Percentiles rank a stretch among this genome's conserved stretches.
These are phyloP conservation scores for Poronia punctata DNA, from an alignment of 495 filamentous ascomycete genomes.

Conservation along the genomic window DNA sequence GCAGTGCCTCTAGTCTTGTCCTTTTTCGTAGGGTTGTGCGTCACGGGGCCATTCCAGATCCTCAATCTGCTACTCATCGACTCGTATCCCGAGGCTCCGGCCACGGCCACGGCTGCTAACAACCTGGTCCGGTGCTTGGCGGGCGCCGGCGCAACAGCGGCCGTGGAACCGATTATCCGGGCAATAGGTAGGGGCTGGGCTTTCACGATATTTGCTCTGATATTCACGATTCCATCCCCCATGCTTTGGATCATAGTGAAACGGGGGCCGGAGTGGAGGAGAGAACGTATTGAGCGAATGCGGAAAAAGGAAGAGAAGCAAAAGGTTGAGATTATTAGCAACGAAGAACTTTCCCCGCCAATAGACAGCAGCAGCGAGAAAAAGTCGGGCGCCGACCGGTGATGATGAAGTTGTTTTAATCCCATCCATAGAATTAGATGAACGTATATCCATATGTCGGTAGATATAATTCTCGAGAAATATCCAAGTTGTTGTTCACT, in stretches of 20 bases:
- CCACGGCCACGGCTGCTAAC: slow-evolving; percentile 41
- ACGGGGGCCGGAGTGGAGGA: slow-evolving; percentile 36
- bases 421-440: too few species aligned
- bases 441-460: too few species aligned
- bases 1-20: slow-evolving; percentile 47
- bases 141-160: slow-evolving; percentile 36
- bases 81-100: slow-evolving; percentile 37
- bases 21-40: slow-evolving; percentile 46
- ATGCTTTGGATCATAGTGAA: slow-evolving; percentile 31
- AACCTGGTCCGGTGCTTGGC: slow-evolving; percentile 40
- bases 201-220: slow-evolving; percentile 37
- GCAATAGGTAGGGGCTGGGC: slow-evolving; percentile 41
- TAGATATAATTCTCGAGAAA: too few species aligned
- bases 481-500: too few species aligned
- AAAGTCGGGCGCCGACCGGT: too few species aligned
- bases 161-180: slow-evolving; percentile 37
- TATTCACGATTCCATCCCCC: slow-evolving; percentile 30
- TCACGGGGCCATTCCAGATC: slow-evolving; percentile 48
- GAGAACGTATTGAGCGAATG: slow-evolving; percentile 26
- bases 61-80: slow-evolving; percentile 43
- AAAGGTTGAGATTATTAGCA: slow-evolving; percentile 6
- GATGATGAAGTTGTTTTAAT: too few species aligned
- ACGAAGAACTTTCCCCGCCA: neutral
- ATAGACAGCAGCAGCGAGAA: neutral
- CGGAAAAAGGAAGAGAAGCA: slow-evolving; percentile 16